phyloP scores from a whole-genome alignment of 345 rosid genomes.

The Ceriops decandra region DNA sequence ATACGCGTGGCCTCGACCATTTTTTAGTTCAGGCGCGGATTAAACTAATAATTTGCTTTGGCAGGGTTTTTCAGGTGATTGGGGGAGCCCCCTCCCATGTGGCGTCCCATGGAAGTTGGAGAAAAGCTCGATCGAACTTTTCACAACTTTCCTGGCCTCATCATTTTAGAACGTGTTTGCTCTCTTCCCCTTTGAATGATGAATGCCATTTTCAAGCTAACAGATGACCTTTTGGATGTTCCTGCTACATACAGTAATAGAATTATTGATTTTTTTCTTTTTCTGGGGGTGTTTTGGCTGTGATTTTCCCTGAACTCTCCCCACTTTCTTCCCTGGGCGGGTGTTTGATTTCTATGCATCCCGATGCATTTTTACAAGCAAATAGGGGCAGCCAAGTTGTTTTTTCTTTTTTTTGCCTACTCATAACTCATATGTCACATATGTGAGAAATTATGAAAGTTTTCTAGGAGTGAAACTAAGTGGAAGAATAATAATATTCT shows the following conservation, averaged over 20 bases:
- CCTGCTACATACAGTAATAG: neutral
- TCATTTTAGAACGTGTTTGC: neutral
- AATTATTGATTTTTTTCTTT: neutral
- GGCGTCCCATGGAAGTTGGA: constrained; percentile 27
- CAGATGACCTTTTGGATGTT: too few species aligned
- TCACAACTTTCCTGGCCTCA: neutral
- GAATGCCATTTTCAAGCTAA: neutral
- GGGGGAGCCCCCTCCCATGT: constrained; percentile 20
- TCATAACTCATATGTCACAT: too few species aligned
- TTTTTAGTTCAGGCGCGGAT: constrained; percentile 25
- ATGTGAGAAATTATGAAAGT: too few species aligned
- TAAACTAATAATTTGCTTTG: constrained; percentile 11
- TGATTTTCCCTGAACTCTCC: too few species aligned
- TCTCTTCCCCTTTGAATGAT: neutral
- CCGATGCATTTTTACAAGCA: too few species aligned
- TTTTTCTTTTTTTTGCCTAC: too few species aligned
- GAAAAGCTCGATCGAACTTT: constrained; percentile 15
- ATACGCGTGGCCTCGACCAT: neutral
- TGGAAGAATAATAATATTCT: too few species aligned
- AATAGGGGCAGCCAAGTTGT: too few species aligned
- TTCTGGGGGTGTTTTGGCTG: neutral
- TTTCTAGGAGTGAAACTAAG: too few species aligned
- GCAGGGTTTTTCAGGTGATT: neutral
- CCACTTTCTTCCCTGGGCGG: too few species aligned
- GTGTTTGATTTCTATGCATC: too few species aligned